phyloP scores from a whole-genome alignment of 2,329 filamentous ascomycete genomes.

The Diplodia mutila region DNA sequence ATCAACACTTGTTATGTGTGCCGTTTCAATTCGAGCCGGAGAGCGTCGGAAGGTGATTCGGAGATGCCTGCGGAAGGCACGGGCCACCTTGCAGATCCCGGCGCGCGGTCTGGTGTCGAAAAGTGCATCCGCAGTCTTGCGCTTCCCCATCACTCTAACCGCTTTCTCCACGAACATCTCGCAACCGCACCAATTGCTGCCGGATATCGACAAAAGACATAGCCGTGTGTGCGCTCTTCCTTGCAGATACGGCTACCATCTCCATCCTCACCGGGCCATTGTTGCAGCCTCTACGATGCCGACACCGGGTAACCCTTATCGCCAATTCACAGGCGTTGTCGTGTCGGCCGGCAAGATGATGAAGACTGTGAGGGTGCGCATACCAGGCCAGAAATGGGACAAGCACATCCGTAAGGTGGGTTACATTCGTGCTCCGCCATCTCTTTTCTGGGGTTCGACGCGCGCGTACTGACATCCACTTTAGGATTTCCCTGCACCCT shows the following conservation, averaged over 20 bases:
- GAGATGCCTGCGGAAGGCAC: not conserved
- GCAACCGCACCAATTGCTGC: not conserved
- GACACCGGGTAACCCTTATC: constrained; percentile 27
- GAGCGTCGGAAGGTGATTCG: not conserved
- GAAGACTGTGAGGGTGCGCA: constrained; percentile 77
- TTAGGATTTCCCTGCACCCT: constrained; percentile 67
- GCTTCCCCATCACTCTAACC: not conserved
- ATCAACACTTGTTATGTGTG: not conserved
- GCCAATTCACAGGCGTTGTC: constrained; percentile 63
- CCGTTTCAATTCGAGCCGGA: not conserved
- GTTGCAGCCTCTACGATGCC: constrained; percentile 9
- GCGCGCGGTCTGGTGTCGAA: constrained; percentile 5
- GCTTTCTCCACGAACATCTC: not conserved
- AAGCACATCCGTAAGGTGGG: constrained; percentile 71
- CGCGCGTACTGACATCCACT: not conserved
- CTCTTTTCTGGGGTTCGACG: not conserved
- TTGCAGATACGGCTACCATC: not conserved
- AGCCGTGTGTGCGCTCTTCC: not conserved
- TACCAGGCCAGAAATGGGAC: constrained; percentile 74
- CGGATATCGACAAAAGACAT: not conserved
- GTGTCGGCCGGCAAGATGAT: constrained; percentile 77
- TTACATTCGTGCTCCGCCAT: constrained; percentile 11
- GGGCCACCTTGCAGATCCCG: not conserved
- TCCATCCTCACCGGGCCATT: not conserved
- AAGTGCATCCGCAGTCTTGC: constrained; percentile 9